These are phyloP conservation scores for Onygenales sp. DNA, from an alignment of 2,329 filamentous ascomycete species.

Conservation along the genomic window DNA sequence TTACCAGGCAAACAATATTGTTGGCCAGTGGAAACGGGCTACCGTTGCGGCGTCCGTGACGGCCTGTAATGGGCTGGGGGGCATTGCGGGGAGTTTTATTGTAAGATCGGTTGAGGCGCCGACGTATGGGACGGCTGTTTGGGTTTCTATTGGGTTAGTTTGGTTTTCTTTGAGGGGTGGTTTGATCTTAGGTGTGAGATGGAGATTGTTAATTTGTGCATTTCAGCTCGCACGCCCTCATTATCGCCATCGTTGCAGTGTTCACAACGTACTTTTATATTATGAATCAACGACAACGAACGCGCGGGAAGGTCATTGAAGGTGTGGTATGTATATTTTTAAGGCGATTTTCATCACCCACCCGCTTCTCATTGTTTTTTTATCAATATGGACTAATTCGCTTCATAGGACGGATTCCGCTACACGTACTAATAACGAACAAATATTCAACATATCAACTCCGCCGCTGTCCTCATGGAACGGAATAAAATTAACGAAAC, in stretches of 20 bases:
- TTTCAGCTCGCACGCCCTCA: conserved; percentile 46
- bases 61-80: conserved; percentile 53
- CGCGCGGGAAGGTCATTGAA: conserved; percentile 43
- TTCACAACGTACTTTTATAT: conserved; percentile 47
- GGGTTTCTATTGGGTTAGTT: conserved; percentile 51
- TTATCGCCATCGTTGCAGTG: conserved; percentile 43
- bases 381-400: too few relatives aligned
- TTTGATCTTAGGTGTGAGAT: background rate
- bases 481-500: too few relatives aligned
- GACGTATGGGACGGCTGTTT: conserved; percentile 55
- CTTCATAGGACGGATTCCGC: conserved; percentile 20
- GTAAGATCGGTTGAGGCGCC: conserved; percentile 54
- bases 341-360: too few relatives aligned
- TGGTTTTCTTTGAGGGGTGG: background rate
- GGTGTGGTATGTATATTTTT: conserved; percentile 22
- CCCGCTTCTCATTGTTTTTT: too few relatives aligned
- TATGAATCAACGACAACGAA: conserved; percentile 41
- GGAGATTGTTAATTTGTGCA: background rate
- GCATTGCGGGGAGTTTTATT: conserved; percentile 58
- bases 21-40: conserved; percentile 56
- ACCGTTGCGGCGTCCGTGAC: conserved; percentile 53
- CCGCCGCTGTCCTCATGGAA: too few relatives aligned
- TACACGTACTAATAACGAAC: conserved; percentile 23
- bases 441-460: too few relatives aligned
- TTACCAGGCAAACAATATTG: conserved; percentile 54